Evolutionary conservation across 768 basidiomycete genomes (phyloP), one percentile per base, ranked within the genome.

Genomic region (Lepiota subincarnata): DNA sequence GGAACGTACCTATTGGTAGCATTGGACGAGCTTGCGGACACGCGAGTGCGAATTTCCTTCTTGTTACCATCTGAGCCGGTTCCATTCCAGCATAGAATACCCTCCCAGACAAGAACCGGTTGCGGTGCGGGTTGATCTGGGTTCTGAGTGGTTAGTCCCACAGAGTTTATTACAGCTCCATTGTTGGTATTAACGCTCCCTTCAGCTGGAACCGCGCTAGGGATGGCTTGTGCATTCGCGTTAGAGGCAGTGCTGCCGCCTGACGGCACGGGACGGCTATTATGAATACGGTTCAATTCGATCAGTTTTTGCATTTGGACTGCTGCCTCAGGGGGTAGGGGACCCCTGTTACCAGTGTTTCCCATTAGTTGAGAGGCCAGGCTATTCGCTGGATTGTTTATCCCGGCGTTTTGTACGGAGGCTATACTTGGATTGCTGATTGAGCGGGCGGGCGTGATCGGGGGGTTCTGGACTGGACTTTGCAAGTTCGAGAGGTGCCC

Each of bases 51-150:
- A 18, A 79, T 63, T 47, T 82, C 72, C 61, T 74, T 79, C 50
- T 67, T 66, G 59, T 52, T 57, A 52, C 67, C 71, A 48, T 55
- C 63, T 16, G 67, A 51, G 47, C 66, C 70, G 22, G 61, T 61
- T 5, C 77, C 80, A 31, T 60, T 71, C 69, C 76, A 84, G 3
- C 65, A 68, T 22, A 86, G 62, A 1, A 65, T 58, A 6, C 82
- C 83, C 16, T 70, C 66, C 84, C 84, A 86, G 10, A 68, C 52
- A 1, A 44, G 60, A 5, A 47, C 37, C 24, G 53, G 28, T n/a
- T 50, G 48, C 26, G 38, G 26, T 24, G 43, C 37, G 14, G 37
- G 34, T 7, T 52, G 8, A 13, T 39, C 54, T 44, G 24, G 57
- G 22, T 51, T 58, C 51, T 45, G 48, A 19, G 39, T n/a, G 20